Evolutionary conservation across 139 green algal genomes (phyloP), one percentile per base, ranked within the genome.

Genomic region (Chlorella sp.): DNA sequence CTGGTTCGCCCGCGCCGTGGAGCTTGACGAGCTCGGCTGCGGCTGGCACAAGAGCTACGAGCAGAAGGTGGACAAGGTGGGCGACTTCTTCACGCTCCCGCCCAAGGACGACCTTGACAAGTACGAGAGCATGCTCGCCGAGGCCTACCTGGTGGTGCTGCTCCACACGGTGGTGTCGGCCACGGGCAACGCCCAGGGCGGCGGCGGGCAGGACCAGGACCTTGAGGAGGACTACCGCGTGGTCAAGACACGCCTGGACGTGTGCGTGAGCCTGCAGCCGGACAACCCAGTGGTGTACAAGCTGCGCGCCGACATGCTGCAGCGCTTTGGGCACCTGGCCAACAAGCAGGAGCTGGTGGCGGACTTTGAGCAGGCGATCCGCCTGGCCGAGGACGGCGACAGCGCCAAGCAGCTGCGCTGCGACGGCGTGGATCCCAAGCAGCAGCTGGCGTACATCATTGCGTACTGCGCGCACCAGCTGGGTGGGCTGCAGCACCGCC

Each of bases 231-330:
- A 72, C 20, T 72, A 63, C 49, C 22, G 51, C 5, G 67, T 72
- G 67, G 67, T 72, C 2, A 72, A 72, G 67, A 64, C 35, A 5
- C 49, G 67, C 3, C 29, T 72, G 67, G 49, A 72, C 42, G 67
- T 65, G 29, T 72, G 67, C 31, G 67, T 72, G n/a, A 6, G 5
- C 6, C 67, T 72, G 26, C 67, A 72, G 36, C 29, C 29, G 26
- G 64, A 72, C 5, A 72, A 72, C 36, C 67, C 67, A 6, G 49
- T 64, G 27, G 67, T 62, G 27, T 72, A 72, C 36, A 72, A 72
- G 49, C 49, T 72, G 67, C 42, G 67, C 1, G 67, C 67, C 2
- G 67, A 72, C 42, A 31, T 72, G 4, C 31, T 69, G 31, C 63
- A 69, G 31, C 63, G 63, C 63, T 49, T 69, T 35, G 63, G 63